Evolutionary conservation across 1,284 basidiomycete genomes (phyloP).

Genomic region (Malassezia pachydermatis): DNA sequence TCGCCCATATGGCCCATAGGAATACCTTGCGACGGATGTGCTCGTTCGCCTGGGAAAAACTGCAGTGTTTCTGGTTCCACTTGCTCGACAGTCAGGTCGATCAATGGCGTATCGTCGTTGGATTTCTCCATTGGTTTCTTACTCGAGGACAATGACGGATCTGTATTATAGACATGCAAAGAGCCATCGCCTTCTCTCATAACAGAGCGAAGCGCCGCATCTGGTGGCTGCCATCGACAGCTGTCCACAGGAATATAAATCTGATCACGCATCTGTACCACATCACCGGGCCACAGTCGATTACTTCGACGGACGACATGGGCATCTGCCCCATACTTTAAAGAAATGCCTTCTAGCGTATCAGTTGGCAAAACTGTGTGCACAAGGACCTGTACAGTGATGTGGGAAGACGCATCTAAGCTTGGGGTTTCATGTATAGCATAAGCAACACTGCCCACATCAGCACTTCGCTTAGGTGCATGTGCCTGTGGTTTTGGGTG

Average conservation of each 20-base stretch:
- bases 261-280: slow-evolving; percentile 35
- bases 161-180: slow-evolving; percentile 2
- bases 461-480: not conserved
- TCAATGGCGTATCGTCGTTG: not conserved
- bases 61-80: slow-evolving; percentile 21
- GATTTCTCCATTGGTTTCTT: not conserved
- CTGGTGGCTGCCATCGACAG: slow-evolving; percentile 31
- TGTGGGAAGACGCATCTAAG: not conserved
- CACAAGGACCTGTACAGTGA: slow-evolving; percentile 28
- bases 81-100: not conserved
- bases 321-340: slow-evolving; percentile 43
- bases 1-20: slow-evolving; percentile 25
- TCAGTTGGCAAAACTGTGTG: slow-evolving; percentile 35
- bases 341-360: slow-evolving; percentile 32
- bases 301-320: slow-evolving; percentile 36
- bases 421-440: not conserved
- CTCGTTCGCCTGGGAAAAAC: slow-evolving; percentile 23
- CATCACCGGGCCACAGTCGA: slow-evolving; percentile 43
- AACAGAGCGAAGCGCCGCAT: slow-evolving; percentile 26
- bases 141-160: no score
- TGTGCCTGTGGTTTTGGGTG: no score
- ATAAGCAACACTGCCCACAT: not conserved
- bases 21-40: slow-evolving; percentile 7
- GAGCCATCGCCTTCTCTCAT: slow-evolving; percentile 8
- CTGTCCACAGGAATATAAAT: slow-evolving; percentile 41